Evolutionary conservation across 441 rosid genomes (phyloP).

Genomic region (Melastoma candidum): DNA sequence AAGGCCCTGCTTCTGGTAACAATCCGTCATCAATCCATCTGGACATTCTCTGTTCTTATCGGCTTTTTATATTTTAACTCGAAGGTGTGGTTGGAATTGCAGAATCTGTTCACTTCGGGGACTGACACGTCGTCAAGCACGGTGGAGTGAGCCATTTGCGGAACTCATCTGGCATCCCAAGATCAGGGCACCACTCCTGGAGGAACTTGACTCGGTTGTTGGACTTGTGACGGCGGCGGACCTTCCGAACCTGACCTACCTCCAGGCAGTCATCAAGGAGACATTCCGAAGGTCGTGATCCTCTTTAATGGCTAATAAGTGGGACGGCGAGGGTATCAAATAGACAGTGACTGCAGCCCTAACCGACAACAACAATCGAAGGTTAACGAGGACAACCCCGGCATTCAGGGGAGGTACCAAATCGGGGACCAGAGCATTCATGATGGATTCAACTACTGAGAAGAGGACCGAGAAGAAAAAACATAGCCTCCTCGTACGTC

Average conservation of each 20-base stretch:
- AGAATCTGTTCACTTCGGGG: conserved; percentile 66
- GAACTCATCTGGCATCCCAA: conserved; percentile 43
- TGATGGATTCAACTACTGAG: too few species aligned
- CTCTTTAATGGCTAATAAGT: too few species aligned
- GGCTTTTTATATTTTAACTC: neutral
- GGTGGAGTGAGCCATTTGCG: conserved; percentile 51
- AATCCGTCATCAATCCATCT: neutral
- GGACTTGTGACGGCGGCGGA: conserved; percentile 60
- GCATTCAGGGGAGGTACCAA: too few species aligned
- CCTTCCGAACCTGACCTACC: conserved; percentile 35
- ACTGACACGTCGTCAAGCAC: conserved; percentile 63
- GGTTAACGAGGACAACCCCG: too few species aligned
- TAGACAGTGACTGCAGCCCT: too few species aligned
- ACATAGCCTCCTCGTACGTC: too few species aligned
- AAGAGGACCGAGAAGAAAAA: too few species aligned
- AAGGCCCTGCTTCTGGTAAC: conserved; percentile 39
- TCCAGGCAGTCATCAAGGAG: conserved; percentile 68
- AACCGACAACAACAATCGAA: too few species aligned
- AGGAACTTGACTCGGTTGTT: conserved; percentile 53
- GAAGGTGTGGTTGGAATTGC: neutral
- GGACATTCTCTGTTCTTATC: neutral
- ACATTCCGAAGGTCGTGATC: conserved; percentile 26
- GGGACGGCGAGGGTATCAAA: too few species aligned
- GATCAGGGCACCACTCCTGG: conserved; percentile 34
- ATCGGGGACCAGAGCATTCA: too few species aligned